Evolutionary conservation across 2,329 filamentous ascomycete genomes (phyloP), one percentile per base, ranked within the genome.

Genomic region (Neospermospora avenae): DNA sequence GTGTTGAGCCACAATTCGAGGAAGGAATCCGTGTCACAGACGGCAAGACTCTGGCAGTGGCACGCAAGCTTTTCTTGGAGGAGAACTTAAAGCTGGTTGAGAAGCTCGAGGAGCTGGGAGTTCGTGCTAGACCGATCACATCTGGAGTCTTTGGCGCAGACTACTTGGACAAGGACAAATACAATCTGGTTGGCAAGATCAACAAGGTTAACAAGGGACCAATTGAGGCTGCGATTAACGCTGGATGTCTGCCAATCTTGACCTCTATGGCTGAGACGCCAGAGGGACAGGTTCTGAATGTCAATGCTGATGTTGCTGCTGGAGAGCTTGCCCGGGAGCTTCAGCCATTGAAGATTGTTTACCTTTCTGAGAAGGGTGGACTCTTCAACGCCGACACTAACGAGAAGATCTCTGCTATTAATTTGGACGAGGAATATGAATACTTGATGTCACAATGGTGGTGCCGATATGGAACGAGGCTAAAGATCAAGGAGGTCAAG

Each of bases 401-500:
- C 61, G 88, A 93, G 80, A 96, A 96, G 80, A 98, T 98, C 72
- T 96, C 93, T 5, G 90, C 89, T 61, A 98, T 98, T 77, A 98
- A 98, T 78, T 81, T 99, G 60, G 95, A 99, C 73, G 93, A 96
- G 77, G 95, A 99, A 77, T 98, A 90, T 71, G 91, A 96, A 61
- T 83, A 90, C 72, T 83, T 97, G 71, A 96, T 98, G 91, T 83
- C 86, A 59, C 91, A 97, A 77, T 86, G 90, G 69, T 99, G 93
- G 95, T 95, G 96, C 75, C 87, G 91, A 72, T 96, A 95, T 73
- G 95, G 95, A 64, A 98, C 93, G 39, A 85, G 93, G 64, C 82
- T 98, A 66, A 99, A 99, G 86, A 98, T 99, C 76, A 91, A 90
- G 78, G 92, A 99, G 78, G 96, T 96, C 78, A 96, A 96, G 81